These are phyloP conservation scores for Annulohypoxylon stygium DNA, from an alignment of 495 filamentous ascomycete genomes.

Conservation along the genomic window DNA sequence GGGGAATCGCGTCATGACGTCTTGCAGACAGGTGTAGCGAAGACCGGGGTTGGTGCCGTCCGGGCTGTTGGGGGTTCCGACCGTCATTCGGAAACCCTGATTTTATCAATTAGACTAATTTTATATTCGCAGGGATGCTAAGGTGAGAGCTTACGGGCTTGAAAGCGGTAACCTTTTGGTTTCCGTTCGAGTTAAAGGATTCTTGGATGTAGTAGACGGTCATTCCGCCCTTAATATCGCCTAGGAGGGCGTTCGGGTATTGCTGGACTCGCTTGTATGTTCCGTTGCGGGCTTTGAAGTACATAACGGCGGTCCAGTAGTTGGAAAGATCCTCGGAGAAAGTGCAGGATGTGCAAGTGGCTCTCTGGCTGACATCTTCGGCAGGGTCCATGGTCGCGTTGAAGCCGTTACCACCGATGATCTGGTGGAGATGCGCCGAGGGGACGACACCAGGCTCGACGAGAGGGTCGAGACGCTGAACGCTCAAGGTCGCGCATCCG, in stretches of 20 bases:
- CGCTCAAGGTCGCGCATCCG: conserved; percentile 52
- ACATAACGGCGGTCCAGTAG: conserved; percentile 56
- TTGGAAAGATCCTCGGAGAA: conserved; percentile 56
- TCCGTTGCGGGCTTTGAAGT: conserved; percentile 56
- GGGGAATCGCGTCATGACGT: conserved; percentile 54
- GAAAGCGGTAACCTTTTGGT: conserved; percentile 59
- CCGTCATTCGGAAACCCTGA: conserved; percentile 60
- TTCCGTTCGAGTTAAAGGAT: conserved; percentile 55
- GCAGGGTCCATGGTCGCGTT: conserved; percentile 53
- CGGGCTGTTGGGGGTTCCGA: conserved; percentile 50
- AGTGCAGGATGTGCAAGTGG: conserved; percentile 54
- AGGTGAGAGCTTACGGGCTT: conserved; percentile 55
- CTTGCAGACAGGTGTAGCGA: conserved; percentile 52
- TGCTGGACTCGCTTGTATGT: conserved; percentile 57
- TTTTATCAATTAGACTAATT: conserved; percentile 27
- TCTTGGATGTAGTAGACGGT: conserved; percentile 60
- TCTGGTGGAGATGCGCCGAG: conserved; percentile 53
- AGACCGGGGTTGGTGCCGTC: conserved; percentile 50
- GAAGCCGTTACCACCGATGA: conserved; percentile 54
- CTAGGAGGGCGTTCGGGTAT: conserved; percentile 56
- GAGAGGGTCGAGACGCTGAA: conserved; percentile 58
- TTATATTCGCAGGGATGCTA: conserved; percentile 24
- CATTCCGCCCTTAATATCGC: conserved; percentile 57
- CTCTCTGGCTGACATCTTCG: conserved; percentile 34
- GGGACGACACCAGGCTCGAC: conserved; percentile 50